Evolutionary conservation across 2,329 filamentous ascomycete species (phyloP).

Genomic region (Fusarium lateritium): DNA sequence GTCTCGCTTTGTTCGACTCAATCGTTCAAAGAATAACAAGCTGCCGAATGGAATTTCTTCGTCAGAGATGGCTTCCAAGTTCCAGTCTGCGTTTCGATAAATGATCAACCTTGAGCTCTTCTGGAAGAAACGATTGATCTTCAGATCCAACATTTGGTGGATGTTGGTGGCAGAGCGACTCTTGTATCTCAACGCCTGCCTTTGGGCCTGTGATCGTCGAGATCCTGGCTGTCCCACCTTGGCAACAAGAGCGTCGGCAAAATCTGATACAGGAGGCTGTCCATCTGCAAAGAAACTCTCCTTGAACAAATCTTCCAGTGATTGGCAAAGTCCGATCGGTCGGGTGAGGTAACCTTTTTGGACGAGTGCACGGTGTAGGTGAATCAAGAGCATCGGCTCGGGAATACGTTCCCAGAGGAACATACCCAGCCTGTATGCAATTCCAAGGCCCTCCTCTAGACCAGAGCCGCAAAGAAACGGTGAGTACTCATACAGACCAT

Average conservation of each 20-base stretch:
- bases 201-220: too few relatives aligned
- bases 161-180: too few relatives aligned
- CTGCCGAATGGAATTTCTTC: conserved; percentile 48
- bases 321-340: conserved; percentile 53
- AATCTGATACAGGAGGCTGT: conserved; percentile 28
- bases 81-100: conserved; percentile 54
- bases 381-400: conserved; percentile 58
- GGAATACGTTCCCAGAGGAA: conserved; percentile 57
- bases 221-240: background rate
- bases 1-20: too few relatives aligned
- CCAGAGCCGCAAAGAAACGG: conserved; percentile 64
- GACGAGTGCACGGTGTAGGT: conserved; percentile 65
- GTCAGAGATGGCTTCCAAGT: conserved; percentile 55
- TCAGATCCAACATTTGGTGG: background rate
- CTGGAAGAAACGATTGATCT: conserved; percentile 52
- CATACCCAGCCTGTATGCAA: conserved; percentile 55
- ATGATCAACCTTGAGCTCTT: conserved; percentile 52
- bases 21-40: conserved; percentile 28
- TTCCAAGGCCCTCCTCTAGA: conserved; percentile 60
- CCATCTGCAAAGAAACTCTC: conserved; percentile 24
- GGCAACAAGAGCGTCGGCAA: conserved; percentile 5
- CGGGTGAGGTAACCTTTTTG: conserved; percentile 57
- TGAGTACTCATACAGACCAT: conserved; percentile 64
- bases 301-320: conserved; percentile 43
- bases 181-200: too few relatives aligned